Evolutionary conservation across 768 basidiomycete species (phyloP).

Genomic region (Myochromella boudieri): DNA sequence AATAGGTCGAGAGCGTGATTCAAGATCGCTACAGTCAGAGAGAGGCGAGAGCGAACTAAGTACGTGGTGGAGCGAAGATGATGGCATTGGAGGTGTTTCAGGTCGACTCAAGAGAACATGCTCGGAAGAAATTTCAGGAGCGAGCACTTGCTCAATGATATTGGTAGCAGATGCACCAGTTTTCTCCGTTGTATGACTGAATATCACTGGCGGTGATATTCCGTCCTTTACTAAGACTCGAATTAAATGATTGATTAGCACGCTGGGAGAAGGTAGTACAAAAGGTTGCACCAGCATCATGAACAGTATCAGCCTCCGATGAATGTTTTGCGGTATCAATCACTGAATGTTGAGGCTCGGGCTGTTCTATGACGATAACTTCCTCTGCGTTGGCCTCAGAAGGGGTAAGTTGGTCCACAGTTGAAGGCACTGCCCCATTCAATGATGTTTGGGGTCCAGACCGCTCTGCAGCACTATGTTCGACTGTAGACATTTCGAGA

Average conservation of each 20-base stretch:
- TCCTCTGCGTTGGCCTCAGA: neutral
- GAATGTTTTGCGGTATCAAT: neutral
- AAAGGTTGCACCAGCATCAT: too few species aligned
- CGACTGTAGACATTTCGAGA: neutral
- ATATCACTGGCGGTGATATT: neutral
- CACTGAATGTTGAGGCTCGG: neutral
- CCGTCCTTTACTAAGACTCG: too few species aligned
- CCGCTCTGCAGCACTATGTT: neutral
- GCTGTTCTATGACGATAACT: neutral
- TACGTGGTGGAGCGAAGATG: neutral
- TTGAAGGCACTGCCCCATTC: constrained; percentile 19
- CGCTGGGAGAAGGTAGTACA: too few species aligned
- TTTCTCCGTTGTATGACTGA: neutral
- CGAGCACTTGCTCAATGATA: neutral
- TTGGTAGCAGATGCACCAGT: neutral
- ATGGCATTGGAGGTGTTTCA: neutral
- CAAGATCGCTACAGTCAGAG: constrained; percentile 15
- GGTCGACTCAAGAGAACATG: neutral
- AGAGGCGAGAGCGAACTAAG: constrained; percentile 21
- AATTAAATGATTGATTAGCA: too few species aligned
- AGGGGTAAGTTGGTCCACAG: constrained; percentile 15
- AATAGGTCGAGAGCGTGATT: neutral
- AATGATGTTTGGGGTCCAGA: neutral
- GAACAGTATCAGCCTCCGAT: neutral
- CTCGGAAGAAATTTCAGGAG: neutral